These are phyloP conservation scores for Populus hybrid DNA, from an alignment of 441 rosid genomes.

Conservation along the genomic window DNA sequence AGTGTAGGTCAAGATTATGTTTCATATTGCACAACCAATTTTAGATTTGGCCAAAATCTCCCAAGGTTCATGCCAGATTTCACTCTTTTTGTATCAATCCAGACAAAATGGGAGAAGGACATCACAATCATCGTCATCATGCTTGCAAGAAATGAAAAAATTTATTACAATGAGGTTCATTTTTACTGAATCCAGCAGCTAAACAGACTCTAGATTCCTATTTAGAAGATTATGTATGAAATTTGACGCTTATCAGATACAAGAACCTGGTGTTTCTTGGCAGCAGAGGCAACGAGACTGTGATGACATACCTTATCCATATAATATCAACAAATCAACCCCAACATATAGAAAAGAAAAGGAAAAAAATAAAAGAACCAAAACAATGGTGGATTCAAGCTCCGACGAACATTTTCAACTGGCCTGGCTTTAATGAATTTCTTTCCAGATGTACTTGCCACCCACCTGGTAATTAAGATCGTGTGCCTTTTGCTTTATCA, in stretches of 20 bases:
- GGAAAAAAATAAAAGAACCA: background rate
- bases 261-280: conserved; percentile 19
- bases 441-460: conserved; percentile 21
- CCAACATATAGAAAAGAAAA: conserved; percentile 9
- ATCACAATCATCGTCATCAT: background rate
- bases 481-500: background rate
- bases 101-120: background rate
- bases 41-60: background rate
- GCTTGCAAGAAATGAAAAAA: conserved; percentile 8
- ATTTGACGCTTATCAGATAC: conserved; percentile 25
- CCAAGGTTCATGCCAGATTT: background rate
- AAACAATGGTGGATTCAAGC: conserved; percentile 16
- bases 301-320: conserved; percentile 12
- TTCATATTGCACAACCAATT: background rate
- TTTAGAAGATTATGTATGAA: conserved; percentile 24
- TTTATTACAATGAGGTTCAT: conserved; percentile 18
- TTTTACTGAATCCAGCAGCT: conserved; percentile 20
- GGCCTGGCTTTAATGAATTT: conserved; percentile 17
- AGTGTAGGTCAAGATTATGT: background rate
- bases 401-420: conserved; percentile 19
- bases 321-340: conserved; percentile 26
- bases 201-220: conserved; percentile 26
- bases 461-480: conserved; percentile 9
- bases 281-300: conserved; percentile 20
- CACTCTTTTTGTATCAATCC: background rate